A percentile compares a stretch with the other conserved stretches of the same genome.
phyloP scores from a whole-genome alignment of 1,284 basidiomycete genomes.

The Cutaneotrichosporon daszewskae region DNA sequence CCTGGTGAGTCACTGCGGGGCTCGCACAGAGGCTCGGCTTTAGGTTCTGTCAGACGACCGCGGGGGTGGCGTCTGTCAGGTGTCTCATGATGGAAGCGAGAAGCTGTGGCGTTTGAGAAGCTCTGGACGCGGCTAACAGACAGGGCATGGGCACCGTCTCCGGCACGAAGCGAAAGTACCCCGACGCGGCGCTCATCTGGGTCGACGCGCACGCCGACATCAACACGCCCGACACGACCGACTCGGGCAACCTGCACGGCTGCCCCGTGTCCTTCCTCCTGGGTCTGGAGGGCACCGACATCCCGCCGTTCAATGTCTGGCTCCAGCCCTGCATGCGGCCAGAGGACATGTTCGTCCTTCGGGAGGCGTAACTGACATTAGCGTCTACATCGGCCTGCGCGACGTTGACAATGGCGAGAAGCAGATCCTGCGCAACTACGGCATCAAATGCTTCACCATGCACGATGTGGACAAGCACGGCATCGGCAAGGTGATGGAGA shows the following conservation, averaged over 20 bases:
- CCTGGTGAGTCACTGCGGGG: constrained; percentile 64
- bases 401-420: constrained; percentile 91
- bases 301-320: constrained; percentile 61
- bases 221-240: constrained; percentile 82
- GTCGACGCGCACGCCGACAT: constrained; percentile 91
- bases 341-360: constrained; percentile 49
- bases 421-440: constrained; percentile 74
- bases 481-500: constrained; percentile 89
- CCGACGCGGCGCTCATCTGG: constrained; percentile 81
- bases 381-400: constrained; percentile 82
- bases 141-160: constrained; percentile 77
- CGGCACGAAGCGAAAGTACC: constrained; percentile 50
- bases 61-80: neutral
- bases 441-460: constrained; percentile 95
- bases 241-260: constrained; percentile 92
- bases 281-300: constrained; percentile 59
- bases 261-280: constrained; percentile 96
- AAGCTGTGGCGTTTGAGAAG: neutral
- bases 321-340: constrained; percentile 67
- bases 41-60: no score
- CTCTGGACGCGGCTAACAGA: no score
- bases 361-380: constrained; percentile 3
- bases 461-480: constrained; percentile 97
- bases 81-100: neutral
- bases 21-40: neutral